Percentiles rank a stretch among this genome's conserved stretches.
Evolutionary conservation across 805 yeast genomes (phyloP).

Genomic region (Saturnispora serradocipensis): DNA sequence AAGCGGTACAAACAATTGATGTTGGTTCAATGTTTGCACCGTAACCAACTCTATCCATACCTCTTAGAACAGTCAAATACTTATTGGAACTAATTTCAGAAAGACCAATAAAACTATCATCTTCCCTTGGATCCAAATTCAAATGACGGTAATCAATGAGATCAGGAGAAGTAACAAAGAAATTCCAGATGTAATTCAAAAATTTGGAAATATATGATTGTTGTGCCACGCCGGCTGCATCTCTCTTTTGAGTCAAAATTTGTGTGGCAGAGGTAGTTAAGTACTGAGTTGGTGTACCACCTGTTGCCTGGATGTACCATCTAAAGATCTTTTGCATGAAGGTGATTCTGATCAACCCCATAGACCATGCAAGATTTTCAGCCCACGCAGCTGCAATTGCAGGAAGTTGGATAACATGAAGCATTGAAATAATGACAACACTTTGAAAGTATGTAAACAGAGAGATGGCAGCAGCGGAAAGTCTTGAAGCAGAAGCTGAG

Average conservation of each 20-base stretch:
- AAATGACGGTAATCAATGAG: background rate
- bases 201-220: constrained; percentile 10
- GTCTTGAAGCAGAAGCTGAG: constrained; percentile 81
- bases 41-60: constrained; percentile 77
- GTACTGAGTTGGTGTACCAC: constrained; percentile 72
- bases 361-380: constrained; percentile 88
- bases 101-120: constrained; percentile 7
- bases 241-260: constrained; percentile 58
- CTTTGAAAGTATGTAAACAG: constrained; percentile 83
- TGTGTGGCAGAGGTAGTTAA: constrained; percentile 53
- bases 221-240: background rate
- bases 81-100: constrained; percentile 41
- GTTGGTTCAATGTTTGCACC: constrained; percentile 73
- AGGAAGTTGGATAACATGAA: constrained; percentile 76
- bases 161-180: constrained; percentile 15
- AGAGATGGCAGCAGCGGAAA: constrained; percentile 79
- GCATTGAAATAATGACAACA: constrained; percentile 76
- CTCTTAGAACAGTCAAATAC: constrained; percentile 65
- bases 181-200: constrained; percentile 11
- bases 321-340: constrained; percentile 83
- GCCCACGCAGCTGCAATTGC: constrained; percentile 92
- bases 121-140: background rate
- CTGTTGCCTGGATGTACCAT: constrained; percentile 83
- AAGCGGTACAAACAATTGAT: constrained; percentile 76
- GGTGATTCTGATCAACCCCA: constrained; percentile 70